A percentile compares a stretch with the other conserved stretches of the same genome.
Evolutionary conservation across 2,329 filamentous ascomycete species (phyloP).

Genomic region (Bipolaris oryzae): DNA sequence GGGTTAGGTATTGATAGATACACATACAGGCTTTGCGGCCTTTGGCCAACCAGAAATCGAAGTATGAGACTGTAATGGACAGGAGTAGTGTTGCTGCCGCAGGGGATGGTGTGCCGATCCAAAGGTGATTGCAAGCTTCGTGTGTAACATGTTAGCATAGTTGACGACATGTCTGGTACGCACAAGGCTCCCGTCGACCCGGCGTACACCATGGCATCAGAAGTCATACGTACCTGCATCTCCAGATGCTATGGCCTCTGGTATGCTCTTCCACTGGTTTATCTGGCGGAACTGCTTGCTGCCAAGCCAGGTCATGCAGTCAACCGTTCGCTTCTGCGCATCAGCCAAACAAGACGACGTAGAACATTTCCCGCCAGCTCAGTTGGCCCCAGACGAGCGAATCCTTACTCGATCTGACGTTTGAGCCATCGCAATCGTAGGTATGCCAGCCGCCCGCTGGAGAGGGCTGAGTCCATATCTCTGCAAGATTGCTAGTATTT

Average conservation of each 20-base stretch:
- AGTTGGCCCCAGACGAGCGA: constrained; percentile 36
- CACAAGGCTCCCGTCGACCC: constrained; percentile 5
- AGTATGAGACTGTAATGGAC: not conserved
- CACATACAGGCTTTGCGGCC: not conserved
- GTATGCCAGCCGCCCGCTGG: constrained; percentile 5
- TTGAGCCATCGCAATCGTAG: constrained; percentile 19
- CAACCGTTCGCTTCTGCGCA: constrained; percentile 38
- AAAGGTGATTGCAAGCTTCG: constrained; percentile 5
- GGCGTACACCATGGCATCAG: constrained; percentile 7
- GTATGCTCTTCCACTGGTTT: constrained; percentile 13
- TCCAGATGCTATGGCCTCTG: constrained; percentile 17
- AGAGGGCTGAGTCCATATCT: constrained; percentile 7
- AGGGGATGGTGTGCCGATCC: not conserved
- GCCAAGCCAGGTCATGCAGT: constrained; percentile 35
- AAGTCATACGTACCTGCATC: constrained; percentile 10
- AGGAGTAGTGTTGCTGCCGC: not conserved
- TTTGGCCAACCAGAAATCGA: not conserved
- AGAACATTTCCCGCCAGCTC: constrained; percentile 33
- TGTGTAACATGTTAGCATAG: constrained; percentile 13
- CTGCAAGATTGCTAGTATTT: constrained; percentile 27
- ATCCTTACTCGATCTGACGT: constrained; percentile 21
- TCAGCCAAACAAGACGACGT: constrained; percentile 37
- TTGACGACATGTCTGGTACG: constrained; percentile 12
- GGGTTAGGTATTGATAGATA: constrained; percentile 2
- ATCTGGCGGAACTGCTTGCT: constrained; percentile 9